These are phyloP conservation scores for Podaxis carcinomalis DNA, from an alignment of 768 basidiomycete species.

Conservation along the genomic window DNA sequence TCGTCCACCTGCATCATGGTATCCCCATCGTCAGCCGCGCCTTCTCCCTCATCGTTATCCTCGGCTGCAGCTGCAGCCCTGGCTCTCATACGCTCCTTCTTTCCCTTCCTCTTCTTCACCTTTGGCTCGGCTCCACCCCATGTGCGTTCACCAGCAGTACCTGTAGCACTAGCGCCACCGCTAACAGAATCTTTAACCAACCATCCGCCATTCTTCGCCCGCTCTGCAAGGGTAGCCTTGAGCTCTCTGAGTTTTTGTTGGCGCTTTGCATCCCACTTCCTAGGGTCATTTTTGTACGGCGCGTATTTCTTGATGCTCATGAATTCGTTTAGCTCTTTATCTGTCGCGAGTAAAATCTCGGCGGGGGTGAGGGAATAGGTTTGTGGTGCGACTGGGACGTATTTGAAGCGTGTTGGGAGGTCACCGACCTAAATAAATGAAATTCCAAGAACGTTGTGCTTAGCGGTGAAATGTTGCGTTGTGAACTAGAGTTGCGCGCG, in stretches of 20 bases:
- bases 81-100: constrained; percentile 27
- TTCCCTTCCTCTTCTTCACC: constrained; percentile 35
- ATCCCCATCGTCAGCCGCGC: constrained; percentile 12
- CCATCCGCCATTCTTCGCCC: constrained; percentile 20
- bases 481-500: constrained; percentile 21
- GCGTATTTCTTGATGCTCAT: constrained; percentile 88
- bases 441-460: neutral
- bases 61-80: constrained; percentile 24
- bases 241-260: constrained; percentile 68
- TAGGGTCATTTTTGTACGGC: constrained; percentile 55
- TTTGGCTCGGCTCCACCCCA: constrained; percentile 16
- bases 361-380: constrained; percentile 69
- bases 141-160: constrained; percentile 17
- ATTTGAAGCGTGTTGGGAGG: constrained; percentile 91
- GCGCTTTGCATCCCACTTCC: constrained; percentile 62
- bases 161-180: constrained; percentile 16
- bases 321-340: constrained; percentile 90
- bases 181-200: constrained; percentile 13
- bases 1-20: constrained; percentile 17
- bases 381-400: constrained; percentile 62
- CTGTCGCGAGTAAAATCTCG: constrained; percentile 89
- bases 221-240: constrained; percentile 53
- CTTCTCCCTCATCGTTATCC: constrained; percentile 19
- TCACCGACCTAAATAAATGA: constrained; percentile 64
- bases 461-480: neutral